These are phyloP conservation scores for Chlorella sp. DNA, from an alignment of 139 green algal species.

Conservation along the genomic window DNA sequence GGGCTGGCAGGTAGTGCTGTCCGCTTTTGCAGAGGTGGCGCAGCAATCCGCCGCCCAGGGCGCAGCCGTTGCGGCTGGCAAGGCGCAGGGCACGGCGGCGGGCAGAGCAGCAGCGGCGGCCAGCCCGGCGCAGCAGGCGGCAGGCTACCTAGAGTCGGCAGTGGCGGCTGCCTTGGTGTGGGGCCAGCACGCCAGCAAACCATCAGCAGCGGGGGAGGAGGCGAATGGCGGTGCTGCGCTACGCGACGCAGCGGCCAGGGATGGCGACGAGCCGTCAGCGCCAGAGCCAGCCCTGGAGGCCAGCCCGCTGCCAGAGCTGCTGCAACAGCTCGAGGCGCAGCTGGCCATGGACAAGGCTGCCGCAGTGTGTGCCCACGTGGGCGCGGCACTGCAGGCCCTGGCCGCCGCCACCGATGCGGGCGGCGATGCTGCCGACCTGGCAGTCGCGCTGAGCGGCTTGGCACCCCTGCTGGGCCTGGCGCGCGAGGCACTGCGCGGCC, in stretches of 20 bases:
- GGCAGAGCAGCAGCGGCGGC: constrained; percentile 4
- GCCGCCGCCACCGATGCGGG: constrained; percentile 1
- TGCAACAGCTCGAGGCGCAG: constrained; percentile 17
- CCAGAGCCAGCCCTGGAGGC: not conserved
- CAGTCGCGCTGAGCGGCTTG: constrained; percentile 26
- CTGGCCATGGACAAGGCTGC: constrained; percentile 2
- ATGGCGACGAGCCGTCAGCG: too few relatives aligned
- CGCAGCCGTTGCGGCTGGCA: not conserved
- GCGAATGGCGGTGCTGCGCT: too few relatives aligned
- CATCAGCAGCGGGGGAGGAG: not conserved
- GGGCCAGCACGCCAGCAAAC: constrained; percentile 62
- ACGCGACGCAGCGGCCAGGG: too few relatives aligned
- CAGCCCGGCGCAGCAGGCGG: constrained; percentile 35
- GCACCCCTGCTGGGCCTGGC: constrained; percentile 57
- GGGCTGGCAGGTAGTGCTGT: constrained; percentile 36
- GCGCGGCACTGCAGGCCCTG: not conserved
- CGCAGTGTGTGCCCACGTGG: constrained; percentile 1
- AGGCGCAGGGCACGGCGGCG: not conserved
- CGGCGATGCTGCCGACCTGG: not conserved
- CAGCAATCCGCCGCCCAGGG: constrained; percentile 1
- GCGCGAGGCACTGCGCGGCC: constrained; percentile 42
- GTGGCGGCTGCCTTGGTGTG: constrained; percentile 64
- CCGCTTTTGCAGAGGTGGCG: constrained; percentile 27
- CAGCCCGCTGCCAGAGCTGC: constrained; percentile 17
- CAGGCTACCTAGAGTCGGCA: constrained; percentile 37